Percentiles rank a stretch among this genome's conserved stretches.
These are phyloP conservation scores for Leptographium radiaticola DNA, from an alignment of 2,329 filamentous ascomycete genomes.

Conservation along the genomic window DNA sequence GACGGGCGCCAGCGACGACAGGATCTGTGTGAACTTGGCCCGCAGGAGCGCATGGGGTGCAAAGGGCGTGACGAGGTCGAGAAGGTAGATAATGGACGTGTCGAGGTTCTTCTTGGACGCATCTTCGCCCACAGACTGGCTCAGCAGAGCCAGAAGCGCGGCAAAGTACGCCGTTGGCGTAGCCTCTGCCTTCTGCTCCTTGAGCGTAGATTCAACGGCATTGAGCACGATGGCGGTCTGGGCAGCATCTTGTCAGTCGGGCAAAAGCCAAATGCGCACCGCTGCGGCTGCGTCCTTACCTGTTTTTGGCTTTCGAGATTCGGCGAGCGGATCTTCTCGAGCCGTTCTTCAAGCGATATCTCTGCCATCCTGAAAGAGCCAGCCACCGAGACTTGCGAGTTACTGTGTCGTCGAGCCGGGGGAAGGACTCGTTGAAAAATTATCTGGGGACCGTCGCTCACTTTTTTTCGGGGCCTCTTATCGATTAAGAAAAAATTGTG, in stretches of 20 bases:
- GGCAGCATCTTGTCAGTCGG: background rate
- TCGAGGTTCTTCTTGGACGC: constrained; percentile 71
- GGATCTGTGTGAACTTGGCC: constrained; percentile 89
- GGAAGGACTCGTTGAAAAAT: background rate
- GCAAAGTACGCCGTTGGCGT: constrained; percentile 91
- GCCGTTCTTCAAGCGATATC: constrained; percentile 63
- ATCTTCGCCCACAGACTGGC: constrained; percentile 57
- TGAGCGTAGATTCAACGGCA: constrained; percentile 85
- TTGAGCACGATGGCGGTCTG: constrained; percentile 77
- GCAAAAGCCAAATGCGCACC: background rate
- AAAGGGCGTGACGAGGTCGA: constrained; percentile 80
- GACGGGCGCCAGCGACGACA: constrained; percentile 73
- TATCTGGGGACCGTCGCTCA: background rate
- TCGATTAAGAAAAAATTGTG: constrained; percentile 6
- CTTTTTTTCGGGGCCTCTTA: constrained; percentile 9
- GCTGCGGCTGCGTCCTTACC: constrained; percentile 29
- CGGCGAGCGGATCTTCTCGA: constrained; percentile 92
- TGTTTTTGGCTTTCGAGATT: constrained; percentile 91
- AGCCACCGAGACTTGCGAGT: background rate
- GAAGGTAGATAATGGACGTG: constrained; percentile 82
- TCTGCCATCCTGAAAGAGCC: constrained; percentile 28
- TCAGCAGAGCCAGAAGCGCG: constrained; percentile 78
- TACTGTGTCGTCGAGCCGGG: background rate
- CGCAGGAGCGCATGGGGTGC: constrained; percentile 78
- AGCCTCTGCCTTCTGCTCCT: constrained; percentile 70